phyloP scores from a whole-genome alignment of 331 rosid genomes.

The Erythrophleum ivorense region DNA sequence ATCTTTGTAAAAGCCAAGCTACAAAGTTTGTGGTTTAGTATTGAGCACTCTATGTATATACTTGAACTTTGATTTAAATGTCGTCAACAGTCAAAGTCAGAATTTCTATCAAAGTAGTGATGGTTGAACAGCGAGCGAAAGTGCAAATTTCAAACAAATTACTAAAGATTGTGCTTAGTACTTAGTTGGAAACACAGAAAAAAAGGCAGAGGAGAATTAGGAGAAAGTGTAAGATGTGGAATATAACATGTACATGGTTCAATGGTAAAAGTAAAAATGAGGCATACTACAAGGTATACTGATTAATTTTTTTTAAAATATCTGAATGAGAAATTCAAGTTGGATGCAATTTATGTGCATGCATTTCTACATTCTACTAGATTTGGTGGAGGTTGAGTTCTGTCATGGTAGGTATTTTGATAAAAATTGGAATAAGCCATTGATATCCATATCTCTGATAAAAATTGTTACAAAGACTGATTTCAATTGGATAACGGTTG shows the following conservation, averaged over 20 bases:
- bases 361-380: background rate
- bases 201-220: background rate
- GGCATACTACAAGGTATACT: background rate
- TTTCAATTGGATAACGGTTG: slow-evolving; percentile 9
- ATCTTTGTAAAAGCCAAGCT: slow-evolving; percentile 19
- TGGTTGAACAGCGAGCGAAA: background rate
- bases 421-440: slow-evolving; percentile 9
- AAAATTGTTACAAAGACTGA: background rate
- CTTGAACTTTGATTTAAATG: slow-evolving; percentile 14
- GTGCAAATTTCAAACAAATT: slow-evolving; percentile 30
- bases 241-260: background rate
- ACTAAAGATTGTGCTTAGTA: slow-evolving; percentile 3
- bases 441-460: background rate
- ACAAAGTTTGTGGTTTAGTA: slow-evolving; percentile 19
- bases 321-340: background rate
- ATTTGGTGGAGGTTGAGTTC: slow-evolving; percentile 4
- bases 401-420: background rate
- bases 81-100: slow-evolving; percentile 22
- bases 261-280: background rate
- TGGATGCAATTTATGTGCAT: background rate
- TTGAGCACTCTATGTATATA: background rate
- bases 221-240: background rate
- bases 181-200: background rate
- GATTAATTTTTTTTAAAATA: background rate
- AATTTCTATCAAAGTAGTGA: slow-evolving; percentile 18